phyloP scores from a whole-genome alignment of 306 rosid genomes.

The Lupinus albus region DNA sequence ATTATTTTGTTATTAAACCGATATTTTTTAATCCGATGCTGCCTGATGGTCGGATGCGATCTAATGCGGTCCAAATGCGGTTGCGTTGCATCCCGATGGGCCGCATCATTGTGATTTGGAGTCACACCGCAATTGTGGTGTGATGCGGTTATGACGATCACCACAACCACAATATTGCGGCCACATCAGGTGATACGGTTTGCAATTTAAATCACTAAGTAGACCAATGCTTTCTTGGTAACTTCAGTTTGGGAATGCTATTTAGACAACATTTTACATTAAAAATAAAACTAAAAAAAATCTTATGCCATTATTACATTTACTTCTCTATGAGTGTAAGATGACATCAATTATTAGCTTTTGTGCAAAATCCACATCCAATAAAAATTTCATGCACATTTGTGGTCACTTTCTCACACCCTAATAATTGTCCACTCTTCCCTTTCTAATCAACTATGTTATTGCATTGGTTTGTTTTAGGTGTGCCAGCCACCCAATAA shows the following conservation, averaged over 20 bases:
- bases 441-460: slow-evolving; percentile 10
- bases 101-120: too few species aligned
- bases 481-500: slow-evolving; percentile 56
- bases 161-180: too few species aligned
- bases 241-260: slow-evolving; percentile 36
- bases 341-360: background rate
- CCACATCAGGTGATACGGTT: too few species aligned
- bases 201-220: too few species aligned
- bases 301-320: background rate
- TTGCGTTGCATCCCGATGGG: too few species aligned
- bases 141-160: too few species aligned
- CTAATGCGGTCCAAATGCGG: too few species aligned
- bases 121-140: too few species aligned
- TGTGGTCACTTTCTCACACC: background rate
- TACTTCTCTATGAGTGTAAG: background rate
- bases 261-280: slow-evolving; percentile 4
- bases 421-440: background rate
- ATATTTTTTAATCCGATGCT: too few species aligned
- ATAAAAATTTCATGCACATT: background rate
- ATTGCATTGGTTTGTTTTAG: slow-evolving; percentile 44
- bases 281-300: background rate
- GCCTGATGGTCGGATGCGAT: too few species aligned
- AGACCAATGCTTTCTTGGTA: too few species aligned
- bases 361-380: background rate
- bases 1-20: too few species aligned